These are phyloP conservation scores for Erodium texanum DNA, from an alignment of 441 rosid genomes.

Conservation along the genomic window DNA sequence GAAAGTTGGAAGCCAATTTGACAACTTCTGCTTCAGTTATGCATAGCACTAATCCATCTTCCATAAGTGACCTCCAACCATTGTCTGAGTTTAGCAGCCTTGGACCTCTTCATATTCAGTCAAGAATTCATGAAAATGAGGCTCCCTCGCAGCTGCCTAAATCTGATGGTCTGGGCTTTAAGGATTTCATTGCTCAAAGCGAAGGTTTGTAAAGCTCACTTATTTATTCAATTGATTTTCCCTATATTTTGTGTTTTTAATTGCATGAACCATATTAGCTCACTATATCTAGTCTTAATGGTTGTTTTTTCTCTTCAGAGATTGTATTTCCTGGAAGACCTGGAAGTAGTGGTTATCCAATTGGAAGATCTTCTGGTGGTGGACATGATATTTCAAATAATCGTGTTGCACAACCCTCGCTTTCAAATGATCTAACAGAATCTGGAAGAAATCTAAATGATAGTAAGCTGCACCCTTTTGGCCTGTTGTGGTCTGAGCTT, in stretches of 20 bases:
- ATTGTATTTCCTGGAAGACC: conserved; percentile 64
- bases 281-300: background rate
- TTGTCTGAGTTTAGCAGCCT: no score
- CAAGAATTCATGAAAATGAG: conserved; percentile 35
- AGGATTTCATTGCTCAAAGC: conserved; percentile 44
- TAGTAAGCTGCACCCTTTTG: conserved; percentile 65
- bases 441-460: conserved; percentile 41
- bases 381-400: conserved; percentile 23
- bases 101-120: background rate
- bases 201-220: conserved; percentile 41
- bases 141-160: conserved; percentile 28
- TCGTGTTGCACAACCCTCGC: conserved; percentile 29
- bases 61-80: background rate
- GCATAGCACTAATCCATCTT: conserved; percentile 26
- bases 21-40: conserved; percentile 26
- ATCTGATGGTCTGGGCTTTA: conserved; percentile 36
- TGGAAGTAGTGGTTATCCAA: conserved; percentile 39
- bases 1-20: conserved; percentile 29
- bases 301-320: conserved; percentile 31
- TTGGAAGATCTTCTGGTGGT: conserved; percentile 33
- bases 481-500: conserved; percentile 78
- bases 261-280: background rate
- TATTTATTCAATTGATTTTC: conserved; percentile 9
- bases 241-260: background rate
- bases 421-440: conserved; percentile 31